These are phyloP conservation scores for Geotrichum phurueaensis DNA, from an alignment of 1,139 yeast species.

Conservation along the genomic window DNA sequence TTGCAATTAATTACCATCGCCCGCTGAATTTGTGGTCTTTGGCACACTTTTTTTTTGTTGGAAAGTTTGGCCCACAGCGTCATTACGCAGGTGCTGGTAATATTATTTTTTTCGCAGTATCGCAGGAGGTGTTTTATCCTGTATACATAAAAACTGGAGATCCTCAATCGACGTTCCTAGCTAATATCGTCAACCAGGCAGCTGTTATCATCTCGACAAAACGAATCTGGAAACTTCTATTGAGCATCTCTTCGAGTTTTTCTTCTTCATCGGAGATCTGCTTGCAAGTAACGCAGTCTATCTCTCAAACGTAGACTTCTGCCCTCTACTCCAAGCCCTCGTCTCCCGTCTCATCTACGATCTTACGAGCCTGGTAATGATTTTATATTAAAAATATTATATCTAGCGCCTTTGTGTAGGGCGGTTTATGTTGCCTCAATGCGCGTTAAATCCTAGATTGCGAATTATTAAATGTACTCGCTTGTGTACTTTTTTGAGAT, in stretches of 20 bases:
- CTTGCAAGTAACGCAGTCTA: not conserved
- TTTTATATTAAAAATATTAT: not conserved
- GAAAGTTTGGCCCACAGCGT: not conserved
- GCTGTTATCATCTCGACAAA: not conserved
- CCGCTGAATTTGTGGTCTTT: not conserved
- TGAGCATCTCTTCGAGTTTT: not conserved
- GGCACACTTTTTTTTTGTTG: not conserved
- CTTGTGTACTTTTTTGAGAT: not conserved
- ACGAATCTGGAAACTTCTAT: not conserved
- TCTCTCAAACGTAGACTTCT: not conserved
- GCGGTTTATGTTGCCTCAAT: not conserved
- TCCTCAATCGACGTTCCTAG: not conserved
- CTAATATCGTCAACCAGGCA: not conserved
- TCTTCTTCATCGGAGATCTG: not conserved
- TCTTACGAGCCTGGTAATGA: not conserved
- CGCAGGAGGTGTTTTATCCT: not conserved
- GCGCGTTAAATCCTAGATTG: not conserved
- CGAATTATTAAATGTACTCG: not conserved
- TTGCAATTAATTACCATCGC: not conserved
- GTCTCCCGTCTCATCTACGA: not conserved
- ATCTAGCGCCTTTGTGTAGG: not conserved
- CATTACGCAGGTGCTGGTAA: not conserved
- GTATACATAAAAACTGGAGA: not conserved
- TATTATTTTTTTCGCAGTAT: not conserved
- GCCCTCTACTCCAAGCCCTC: not conserved